Conservation (phyloP, 1,284 basidiomycete species). For the Cronartium ribicola region DNA sequence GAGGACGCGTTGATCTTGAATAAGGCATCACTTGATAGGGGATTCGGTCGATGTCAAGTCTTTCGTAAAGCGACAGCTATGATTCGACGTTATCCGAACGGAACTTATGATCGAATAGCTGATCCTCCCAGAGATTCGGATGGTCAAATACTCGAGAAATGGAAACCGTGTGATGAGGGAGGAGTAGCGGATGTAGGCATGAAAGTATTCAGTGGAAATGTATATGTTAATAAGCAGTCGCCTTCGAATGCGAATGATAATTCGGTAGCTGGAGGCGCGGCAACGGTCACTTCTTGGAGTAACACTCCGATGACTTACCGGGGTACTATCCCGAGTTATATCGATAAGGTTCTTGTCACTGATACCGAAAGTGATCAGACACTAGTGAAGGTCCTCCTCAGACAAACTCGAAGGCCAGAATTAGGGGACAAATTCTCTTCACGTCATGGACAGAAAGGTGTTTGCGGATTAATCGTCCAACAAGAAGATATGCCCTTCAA, state of each 20-base stretch:
- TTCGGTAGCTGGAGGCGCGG: conserved; percentile 55
- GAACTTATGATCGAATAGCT: conserved; percentile 88
- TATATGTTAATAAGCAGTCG: conserved; percentile 95
- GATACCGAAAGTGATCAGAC: conserved; percentile 91
- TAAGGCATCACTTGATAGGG: conserved; percentile 91
- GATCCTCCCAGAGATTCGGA: conserved; percentile 78
- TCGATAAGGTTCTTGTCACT: conserved; percentile 97
- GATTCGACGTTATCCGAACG: conserved; percentile 93
- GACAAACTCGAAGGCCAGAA: conserved; percentile 93
- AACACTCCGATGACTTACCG: conserved; percentile 87
- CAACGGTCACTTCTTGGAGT: conserved; percentile 63
- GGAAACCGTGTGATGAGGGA: conserved; percentile 83
- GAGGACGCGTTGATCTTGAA: conserved; percentile 98
- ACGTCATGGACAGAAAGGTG: conserved; percentile 97
- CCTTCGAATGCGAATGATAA: conserved; percentile 77
- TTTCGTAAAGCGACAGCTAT: conserved; percentile 91
- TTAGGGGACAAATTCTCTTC: conserved; percentile 98
- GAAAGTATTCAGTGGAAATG: conserved; percentile 83
- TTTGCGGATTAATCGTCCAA: conserved; percentile 95
- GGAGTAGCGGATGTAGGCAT: conserved; percentile 93
- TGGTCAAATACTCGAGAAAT: conserved; percentile 70
- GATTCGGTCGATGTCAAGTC: conserved; percentile 96
- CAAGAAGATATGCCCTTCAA: conserved; percentile 99
- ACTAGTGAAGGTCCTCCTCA: conserved; percentile 96
- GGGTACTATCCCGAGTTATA: conserved; percentile 74